These are phyloP conservation scores for Alternaria triticimaculans DNA, from an alignment of 2,329 filamentous ascomycete species.

Conservation along the genomic window DNA sequence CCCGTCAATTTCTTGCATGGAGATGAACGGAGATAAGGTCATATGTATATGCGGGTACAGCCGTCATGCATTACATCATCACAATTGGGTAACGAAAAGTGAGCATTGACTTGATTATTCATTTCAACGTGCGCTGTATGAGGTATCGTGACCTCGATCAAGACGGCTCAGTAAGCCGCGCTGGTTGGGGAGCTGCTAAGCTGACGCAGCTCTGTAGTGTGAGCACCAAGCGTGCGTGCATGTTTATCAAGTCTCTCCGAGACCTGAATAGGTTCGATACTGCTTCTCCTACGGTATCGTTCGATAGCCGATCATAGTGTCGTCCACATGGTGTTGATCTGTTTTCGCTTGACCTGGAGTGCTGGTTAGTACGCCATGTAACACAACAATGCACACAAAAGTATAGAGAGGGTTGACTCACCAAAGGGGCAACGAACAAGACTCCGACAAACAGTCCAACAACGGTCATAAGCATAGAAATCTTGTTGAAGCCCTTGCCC, in stretches of 20 bases:
- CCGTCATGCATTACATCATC: constrained; percentile 11
- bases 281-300: not conserved
- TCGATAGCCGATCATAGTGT: constrained; percentile 36
- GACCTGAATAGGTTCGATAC: not conserved
- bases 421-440: constrained; percentile 80
- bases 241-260: not conserved
- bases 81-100: not conserved
- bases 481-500: constrained; percentile 91
- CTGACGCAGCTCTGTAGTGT: not conserved
- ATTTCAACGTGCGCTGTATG: not conserved
- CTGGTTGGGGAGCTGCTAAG: not conserved
- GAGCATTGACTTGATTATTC: not conserved
- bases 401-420: constrained; percentile 51
- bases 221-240: not conserved
- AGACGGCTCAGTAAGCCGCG: not conserved
- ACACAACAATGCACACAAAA: not conserved
- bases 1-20: not conserved
- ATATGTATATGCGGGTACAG: not conserved
- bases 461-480: constrained; percentile 83
- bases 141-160: not conserved
- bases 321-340: constrained; percentile 71
- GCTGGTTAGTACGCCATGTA: constrained; percentile 14
- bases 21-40: not conserved
- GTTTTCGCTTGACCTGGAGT: constrained; percentile 63
- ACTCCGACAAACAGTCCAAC: constrained; percentile 80